A percentile compares a stretch with the other conserved stretches of the same genome.
Conservation (phyloP, 106 monocot genomes). For the Phalaenopsis aphrodite region DNA sequence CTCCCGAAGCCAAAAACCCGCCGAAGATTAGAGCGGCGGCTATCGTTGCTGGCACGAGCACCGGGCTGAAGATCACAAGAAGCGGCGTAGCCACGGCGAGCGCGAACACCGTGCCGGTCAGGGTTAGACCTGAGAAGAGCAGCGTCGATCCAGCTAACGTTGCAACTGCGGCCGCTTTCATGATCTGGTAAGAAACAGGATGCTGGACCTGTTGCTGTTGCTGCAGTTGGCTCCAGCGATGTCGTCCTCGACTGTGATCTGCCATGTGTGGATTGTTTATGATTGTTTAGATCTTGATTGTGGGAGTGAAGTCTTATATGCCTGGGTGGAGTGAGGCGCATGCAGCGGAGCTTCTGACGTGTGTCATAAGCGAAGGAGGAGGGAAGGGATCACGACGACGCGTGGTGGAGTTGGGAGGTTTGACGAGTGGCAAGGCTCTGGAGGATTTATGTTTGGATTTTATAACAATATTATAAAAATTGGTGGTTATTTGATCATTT, state of each 20-base stretch:
- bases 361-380: too few relatives aligned
- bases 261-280: not conserved
- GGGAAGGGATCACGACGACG: too few relatives aligned
- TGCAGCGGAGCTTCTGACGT: too few relatives aligned
- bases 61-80: slow-evolving; percentile 40
- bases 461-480: too few relatives aligned
- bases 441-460: too few relatives aligned
- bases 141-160: not conserved
- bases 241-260: not conserved
- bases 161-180: not conserved
- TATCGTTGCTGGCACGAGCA: slow-evolving; percentile 24
- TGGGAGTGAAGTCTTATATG: too few relatives aligned
- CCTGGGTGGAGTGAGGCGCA: too few relatives aligned
- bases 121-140: slow-evolving; percentile 20
- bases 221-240: not conserved
- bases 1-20: slow-evolving; percentile 36
- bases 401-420: too few relatives aligned
- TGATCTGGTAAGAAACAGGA: not conserved
- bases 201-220: not conserved
- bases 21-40: slow-evolving; percentile 16
- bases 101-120: slow-evolving; percentile 22
- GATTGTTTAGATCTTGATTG: too few relatives aligned
- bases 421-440: too few relatives aligned
- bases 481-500: too few relatives aligned
- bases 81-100: slow-evolving; percentile 29